Percentiles rank a stretch among this genome's conserved stretches.
These are phyloP conservation scores for Elsinoe batatas DNA, from an alignment of 2,329 filamentous ascomycete species.

Conservation along the genomic window DNA sequence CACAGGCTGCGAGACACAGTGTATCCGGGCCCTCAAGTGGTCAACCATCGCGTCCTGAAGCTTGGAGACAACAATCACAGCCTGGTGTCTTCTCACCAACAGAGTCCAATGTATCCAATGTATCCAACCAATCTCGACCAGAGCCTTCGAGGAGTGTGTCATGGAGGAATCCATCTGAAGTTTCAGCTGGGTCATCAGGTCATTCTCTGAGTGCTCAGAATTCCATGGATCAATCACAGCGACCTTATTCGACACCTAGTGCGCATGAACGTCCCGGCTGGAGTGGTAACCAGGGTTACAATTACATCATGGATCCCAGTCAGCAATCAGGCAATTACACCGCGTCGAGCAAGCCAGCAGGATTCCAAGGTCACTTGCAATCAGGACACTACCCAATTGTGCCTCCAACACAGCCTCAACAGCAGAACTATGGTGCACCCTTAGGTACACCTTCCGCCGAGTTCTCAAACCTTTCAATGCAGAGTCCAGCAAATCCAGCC, in stretches of 20 bases:
- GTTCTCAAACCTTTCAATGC: constrained; percentile 13
- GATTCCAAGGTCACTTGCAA: not conserved
- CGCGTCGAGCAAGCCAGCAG: constrained; percentile 2
- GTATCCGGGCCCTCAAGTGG: not conserved
- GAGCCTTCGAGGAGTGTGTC: not conserved
- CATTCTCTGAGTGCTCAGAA: not conserved
- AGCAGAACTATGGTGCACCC: not conserved
- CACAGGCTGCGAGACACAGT: constrained; percentile 4
- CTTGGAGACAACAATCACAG: constrained; percentile 9
- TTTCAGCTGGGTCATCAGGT: not conserved
- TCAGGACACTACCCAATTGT: constrained; percentile 4
- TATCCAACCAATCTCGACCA: not conserved
- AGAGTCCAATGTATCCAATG: not conserved
- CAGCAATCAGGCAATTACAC: constrained; percentile 7
- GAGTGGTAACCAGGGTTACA: not conserved
- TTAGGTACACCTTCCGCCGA: constrained; percentile 9
- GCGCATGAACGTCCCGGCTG: constrained; percentile 8
- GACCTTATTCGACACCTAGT: constrained; percentile 9
- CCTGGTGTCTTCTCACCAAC: constrained; percentile 4
- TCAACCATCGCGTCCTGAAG: not conserved
- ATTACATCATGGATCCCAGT: constrained; percentile 8
- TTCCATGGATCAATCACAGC: not conserved
- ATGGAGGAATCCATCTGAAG: constrained; percentile 9
- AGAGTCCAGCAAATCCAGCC: constrained; percentile 9
- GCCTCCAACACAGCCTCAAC: not conserved